phyloP scores from a whole-genome alignment of 2,329 filamentous ascomycete species.

The Lachnellula occidentalis region DNA sequence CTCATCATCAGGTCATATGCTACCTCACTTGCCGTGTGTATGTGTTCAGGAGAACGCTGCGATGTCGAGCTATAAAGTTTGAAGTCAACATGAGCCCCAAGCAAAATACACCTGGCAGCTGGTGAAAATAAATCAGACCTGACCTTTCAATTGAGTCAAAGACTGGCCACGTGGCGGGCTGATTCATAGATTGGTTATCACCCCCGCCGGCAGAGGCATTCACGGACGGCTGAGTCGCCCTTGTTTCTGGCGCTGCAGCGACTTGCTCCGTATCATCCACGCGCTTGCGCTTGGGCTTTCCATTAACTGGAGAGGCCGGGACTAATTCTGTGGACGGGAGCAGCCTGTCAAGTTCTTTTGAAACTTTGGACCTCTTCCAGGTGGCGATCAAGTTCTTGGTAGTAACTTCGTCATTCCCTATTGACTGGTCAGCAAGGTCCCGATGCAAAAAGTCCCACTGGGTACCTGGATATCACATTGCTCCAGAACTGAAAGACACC shows the following conservation, averaged over 20 bases:
- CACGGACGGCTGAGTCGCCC: too few relatives aligned
- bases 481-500: too few relatives aligned
- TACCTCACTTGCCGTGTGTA: constrained; percentile 22
- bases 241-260: too few relatives aligned
- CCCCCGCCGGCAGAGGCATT: too few relatives aligned
- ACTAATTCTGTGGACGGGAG: constrained; percentile 25
- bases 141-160: constrained; percentile 15
- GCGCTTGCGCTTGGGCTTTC: constrained; percentile 21
- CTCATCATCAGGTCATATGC: constrained; percentile 26
- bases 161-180: constrained; percentile 21
- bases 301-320: constrained; percentile 8
- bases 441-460: too few relatives aligned
- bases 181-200: too few relatives aligned
- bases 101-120: constrained; percentile 5
- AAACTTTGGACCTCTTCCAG: constrained; percentile 30
- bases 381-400: constrained; percentile 26
- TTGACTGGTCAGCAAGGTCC: not conserved
- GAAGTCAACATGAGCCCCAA: constrained; percentile 13
- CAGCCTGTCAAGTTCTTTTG: constrained; percentile 27
- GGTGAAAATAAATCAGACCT: not conserved
- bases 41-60: not conserved
- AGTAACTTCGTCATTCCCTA: constrained; percentile 26
- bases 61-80: not conserved
- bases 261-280: too few relatives aligned
- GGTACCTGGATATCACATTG: too few relatives aligned